These are phyloP conservation scores for Laguncularia racemosa DNA, from an alignment of 345 rosid species.

Conservation along the genomic window DNA sequence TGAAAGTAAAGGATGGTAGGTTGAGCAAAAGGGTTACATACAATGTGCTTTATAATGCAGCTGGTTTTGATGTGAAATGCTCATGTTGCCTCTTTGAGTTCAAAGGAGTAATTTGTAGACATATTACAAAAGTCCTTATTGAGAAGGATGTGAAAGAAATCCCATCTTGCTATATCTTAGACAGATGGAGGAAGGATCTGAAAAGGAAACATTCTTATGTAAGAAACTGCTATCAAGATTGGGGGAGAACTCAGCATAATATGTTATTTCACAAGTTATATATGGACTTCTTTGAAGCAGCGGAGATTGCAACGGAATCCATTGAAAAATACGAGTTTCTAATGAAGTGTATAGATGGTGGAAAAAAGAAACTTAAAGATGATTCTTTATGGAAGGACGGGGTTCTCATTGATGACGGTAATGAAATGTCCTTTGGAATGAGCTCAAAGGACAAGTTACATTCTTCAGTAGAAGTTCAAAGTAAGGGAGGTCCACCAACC, in stretches of 20 bases:
- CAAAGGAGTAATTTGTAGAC: slow-evolving; percentile 39
- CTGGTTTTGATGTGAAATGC: slow-evolving; percentile 37
- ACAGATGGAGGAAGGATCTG: slow-evolving; percentile 48
- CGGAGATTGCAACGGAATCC: slow-evolving; percentile 9
- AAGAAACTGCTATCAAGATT: slow-evolving; percentile 3
- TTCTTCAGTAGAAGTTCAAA: too few relatives aligned
- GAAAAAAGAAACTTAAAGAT: slow-evolving; percentile 8
- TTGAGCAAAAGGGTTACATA: slow-evolving; percentile 22
- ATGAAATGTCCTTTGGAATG: too few relatives aligned
- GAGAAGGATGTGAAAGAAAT: slow-evolving; percentile 48
- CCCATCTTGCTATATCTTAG: slow-evolving; percentile 41
- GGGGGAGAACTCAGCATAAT: neutral
- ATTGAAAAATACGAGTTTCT: slow-evolving; percentile 5
- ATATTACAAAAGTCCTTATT: slow-evolving; percentile 28
- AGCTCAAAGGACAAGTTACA: too few relatives aligned
- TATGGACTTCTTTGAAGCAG: neutral
- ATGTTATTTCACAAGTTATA: slow-evolving; percentile 3
- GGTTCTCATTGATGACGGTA: too few relatives aligned
- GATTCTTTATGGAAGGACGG: neutral
- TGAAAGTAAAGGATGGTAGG: slow-evolving; percentile 27
- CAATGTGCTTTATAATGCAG: slow-evolving; percentile 33
- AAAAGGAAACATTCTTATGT: slow-evolving; percentile 15
- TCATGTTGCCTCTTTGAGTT: slow-evolving; percentile 38
- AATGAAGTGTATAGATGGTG: slow-evolving; percentile 8
- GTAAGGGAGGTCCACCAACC: too few relatives aligned